Evolutionary conservation across 257 asterid species (phyloP).

Genomic region (Cinchona pubescens): DNA sequence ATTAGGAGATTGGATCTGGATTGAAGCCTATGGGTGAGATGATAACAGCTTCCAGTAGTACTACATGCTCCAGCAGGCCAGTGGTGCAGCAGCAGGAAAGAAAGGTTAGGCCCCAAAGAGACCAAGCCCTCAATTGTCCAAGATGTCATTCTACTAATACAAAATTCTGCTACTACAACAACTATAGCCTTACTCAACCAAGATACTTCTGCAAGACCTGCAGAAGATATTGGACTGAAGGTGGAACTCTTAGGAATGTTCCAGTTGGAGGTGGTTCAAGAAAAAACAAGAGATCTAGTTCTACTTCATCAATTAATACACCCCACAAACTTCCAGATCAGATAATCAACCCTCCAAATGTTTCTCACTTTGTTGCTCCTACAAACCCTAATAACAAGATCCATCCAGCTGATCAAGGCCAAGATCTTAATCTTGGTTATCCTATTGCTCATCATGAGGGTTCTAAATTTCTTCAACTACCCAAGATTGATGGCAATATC

Average conservation of each 20-base stretch:
- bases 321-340: conserved; percentile 39
- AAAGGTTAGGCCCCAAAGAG: conserved; percentile 60
- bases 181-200: conserved; percentile 76
- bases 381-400: conserved; percentile 43
- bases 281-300: conserved; percentile 43
- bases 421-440: conserved; percentile 59
- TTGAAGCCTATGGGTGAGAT: conserved; percentile 42
- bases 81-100: conserved; percentile 34
- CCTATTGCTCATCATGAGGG: conserved; percentile 18
- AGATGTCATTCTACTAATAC: conserved; percentile 73
- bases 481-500: conserved; percentile 34
- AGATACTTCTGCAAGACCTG: conserved; percentile 82
- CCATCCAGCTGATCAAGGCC: conserved; percentile 43
- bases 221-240: conserved; percentile 83
- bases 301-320: conserved; percentile 27
- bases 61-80: conserved; percentile 38
- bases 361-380: conserved; percentile 29
- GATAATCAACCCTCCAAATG: conserved; percentile 44
- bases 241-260: conserved; percentile 73
- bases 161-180: conserved; percentile 79
- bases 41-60: conserved; percentile 30
- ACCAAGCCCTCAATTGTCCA: conserved; percentile 58
- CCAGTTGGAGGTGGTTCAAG: conserved; percentile 82
- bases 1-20: conserved; percentile 59
- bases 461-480: conserved; percentile 47